Base-by-base conservation (phyloP, 176 grass and related monocot species). In the Bothriochloa decipiens region DNA sequence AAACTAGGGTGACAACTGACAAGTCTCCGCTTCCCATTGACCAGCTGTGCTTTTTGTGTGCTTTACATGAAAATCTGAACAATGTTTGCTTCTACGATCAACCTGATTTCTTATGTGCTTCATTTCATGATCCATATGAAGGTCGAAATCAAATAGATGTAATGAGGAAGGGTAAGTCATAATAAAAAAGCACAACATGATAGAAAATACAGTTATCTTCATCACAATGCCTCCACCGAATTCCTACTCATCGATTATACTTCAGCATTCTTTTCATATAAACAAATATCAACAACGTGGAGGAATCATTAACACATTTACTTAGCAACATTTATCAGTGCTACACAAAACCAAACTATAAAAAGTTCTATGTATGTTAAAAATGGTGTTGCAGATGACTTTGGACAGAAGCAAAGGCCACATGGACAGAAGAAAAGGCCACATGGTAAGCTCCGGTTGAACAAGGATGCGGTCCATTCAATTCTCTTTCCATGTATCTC, bases 401-500 rank as follows among this genome's bases (percentile, higher is more conserved):
- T 76, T 75, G 42, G 25, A 68, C 61, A 70, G 35, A 46, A 23
- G 74, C 15, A 73, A 82, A 17, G 36, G 23, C 11, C 57, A 83
- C 25, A 22, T 3, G 71, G 8, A 68, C 61, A 70, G 35, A 46
- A 23, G 74, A 9, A 73, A 82, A 17, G 36, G 23, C 11, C 57
- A 83, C 25, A 22, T 3, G 71, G 8, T 49, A 0, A 29, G 32
- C 23, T 32, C 67, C 22, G 5, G 16, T 66, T 43, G 22, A 22
- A 8, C n/a, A 73, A 39, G 43, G 46, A 12, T 67, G 45, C 11
- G 22, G 26, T 14, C 57, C 7, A 12, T 82, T 49, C 43, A 27
- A 37, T 83, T 81, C 73, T 78, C 67, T 37, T 82, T 65, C 36
- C 26, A 73, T 4, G 33, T 22, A 82, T 35, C 42, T 57, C 33